Conservation (phyloP, 1,284 basidiomycete species). For the Heterobasidion irregulare region DNA sequence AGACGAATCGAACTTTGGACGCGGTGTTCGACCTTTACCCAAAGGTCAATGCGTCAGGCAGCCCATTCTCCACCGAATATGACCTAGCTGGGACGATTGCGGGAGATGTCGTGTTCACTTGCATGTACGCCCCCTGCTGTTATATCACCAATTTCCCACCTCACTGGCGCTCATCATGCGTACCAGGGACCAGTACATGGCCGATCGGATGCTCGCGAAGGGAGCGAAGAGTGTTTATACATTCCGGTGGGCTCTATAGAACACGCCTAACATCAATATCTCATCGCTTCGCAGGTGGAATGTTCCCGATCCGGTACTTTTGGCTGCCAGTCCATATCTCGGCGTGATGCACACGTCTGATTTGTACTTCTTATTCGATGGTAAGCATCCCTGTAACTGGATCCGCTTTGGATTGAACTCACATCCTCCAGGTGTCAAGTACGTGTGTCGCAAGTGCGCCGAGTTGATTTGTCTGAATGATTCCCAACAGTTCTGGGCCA, state of each 20-base stretch:
- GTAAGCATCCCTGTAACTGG: constrained; percentile 13
- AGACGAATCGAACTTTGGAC: constrained; percentile 30
- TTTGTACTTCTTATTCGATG: constrained; percentile 34
- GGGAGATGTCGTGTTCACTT: constrained; percentile 34
- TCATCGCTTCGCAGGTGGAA: constrained; percentile 26
- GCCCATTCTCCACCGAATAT: constrained; percentile 30
- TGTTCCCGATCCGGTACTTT: constrained; percentile 31
- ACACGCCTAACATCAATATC: background rate
- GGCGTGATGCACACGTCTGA: constrained; percentile 38
- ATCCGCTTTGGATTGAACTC: too few species aligned
- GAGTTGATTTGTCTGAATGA: background rate
- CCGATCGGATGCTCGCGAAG: constrained; percentile 22
- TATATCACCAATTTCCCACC: too few species aligned
- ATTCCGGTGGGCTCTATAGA: constrained; percentile 20
- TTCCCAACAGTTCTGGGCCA: constrained; percentile 10
- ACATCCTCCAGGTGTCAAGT: too few species aligned
- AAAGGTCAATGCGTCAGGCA: constrained; percentile 22
- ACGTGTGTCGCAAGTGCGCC: background rate
- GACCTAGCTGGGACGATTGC: constrained; percentile 33
- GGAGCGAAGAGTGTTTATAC: constrained; percentile 26
- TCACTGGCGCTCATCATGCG: background rate
- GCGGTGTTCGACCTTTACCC: constrained; percentile 31
- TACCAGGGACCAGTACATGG: constrained; percentile 32
- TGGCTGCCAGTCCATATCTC: constrained; percentile 25
- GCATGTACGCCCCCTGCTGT: constrained; percentile 27